These are phyloP conservation scores for Adansonia digitata DNA, from an alignment of 345 rosid species.

Conservation along the genomic window DNA sequence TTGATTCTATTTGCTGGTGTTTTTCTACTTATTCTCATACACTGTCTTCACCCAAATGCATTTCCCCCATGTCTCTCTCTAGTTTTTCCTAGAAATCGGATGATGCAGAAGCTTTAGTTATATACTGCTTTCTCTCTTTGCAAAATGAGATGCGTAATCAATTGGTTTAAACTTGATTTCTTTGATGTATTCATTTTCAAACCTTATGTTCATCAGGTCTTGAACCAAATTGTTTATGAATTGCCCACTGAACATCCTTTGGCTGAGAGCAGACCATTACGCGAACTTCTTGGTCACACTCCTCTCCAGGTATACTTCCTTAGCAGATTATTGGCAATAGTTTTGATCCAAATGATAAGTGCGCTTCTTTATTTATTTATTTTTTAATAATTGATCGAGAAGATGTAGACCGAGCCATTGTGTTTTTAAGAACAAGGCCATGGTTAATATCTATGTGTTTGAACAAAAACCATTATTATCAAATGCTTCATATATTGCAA, in stretches of 20 bases:
- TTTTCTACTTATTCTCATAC: slow-evolving; percentile 6
- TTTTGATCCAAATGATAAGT: not conserved
- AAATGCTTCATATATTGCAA: not conserved
- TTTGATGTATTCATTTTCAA: slow-evolving; percentile 10
- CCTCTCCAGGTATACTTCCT: slow-evolving; percentile 57
- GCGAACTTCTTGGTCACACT: slow-evolving; percentile 84
- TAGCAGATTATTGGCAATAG: not conserved
- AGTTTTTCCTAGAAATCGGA: not conserved
- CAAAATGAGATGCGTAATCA: not conserved
- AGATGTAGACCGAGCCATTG: not conserved
- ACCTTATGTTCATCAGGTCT: slow-evolving; percentile 39
- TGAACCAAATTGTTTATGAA: slow-evolving; percentile 86
- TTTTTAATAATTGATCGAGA: not conserved
- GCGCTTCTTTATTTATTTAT: no score
- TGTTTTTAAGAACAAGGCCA: not conserved
- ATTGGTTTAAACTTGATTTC: not conserved
- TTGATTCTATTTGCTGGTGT: slow-evolving; percentile 16
- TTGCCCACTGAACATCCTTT: slow-evolving; percentile 90
- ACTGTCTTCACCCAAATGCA: not conserved
- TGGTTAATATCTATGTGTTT: not conserved
- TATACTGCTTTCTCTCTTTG: not conserved
- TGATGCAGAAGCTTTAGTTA: not conserved
- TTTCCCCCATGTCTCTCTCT: not conserved
- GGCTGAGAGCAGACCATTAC: slow-evolving; percentile 75
- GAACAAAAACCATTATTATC: not conserved